Conservation (phyloP, 1,284 basidiomycete genomes). For the Trichosporon asahii region DNA sequence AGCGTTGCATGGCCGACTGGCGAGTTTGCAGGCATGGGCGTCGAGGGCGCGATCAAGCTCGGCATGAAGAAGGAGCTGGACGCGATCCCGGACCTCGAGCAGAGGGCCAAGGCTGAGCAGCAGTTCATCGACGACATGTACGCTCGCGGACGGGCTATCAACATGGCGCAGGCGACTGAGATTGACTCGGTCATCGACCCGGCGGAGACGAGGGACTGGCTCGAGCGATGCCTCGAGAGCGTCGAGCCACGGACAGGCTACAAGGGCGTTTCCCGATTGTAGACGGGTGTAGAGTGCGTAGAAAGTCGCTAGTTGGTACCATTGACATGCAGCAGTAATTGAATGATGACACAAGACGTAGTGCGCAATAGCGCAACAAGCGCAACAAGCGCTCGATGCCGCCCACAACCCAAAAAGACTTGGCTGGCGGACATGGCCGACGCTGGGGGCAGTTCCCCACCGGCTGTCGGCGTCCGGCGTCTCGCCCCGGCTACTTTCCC, state of each 20-base stretch:
- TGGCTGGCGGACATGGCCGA: constrained; percentile 2
- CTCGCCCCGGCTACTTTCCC: neutral
- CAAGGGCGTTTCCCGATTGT: constrained; percentile 8
- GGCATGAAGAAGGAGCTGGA: constrained; percentile 27
- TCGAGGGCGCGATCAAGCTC: constrained; percentile 27
- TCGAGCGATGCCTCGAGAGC: constrained; percentile 16
- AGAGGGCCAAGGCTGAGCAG: constrained; percentile 19
- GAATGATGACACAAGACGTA: no score
- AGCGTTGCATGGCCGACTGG: constrained; percentile 23
- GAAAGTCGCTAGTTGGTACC: neutral
- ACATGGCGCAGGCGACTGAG: constrained; percentile 25
- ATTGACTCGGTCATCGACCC: constrained; percentile 27
- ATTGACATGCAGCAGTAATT: neutral
- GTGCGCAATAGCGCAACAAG: no score
- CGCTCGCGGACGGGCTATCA: constrained; percentile 20
- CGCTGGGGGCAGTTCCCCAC: constrained; percentile 8
- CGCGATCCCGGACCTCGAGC: constrained; percentile 15
- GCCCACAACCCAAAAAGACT: no score
- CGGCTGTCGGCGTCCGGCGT: constrained; percentile 5
- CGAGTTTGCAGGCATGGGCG: constrained; percentile 28
- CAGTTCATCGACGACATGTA: constrained; percentile 26
- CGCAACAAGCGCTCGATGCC: no score
- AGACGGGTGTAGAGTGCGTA: constrained; percentile 25
- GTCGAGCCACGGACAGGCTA: constrained; percentile 16
- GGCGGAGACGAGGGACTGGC: constrained; percentile 25